Evolutionary conservation across 176 grass and related monocot genomes (phyloP).

Genomic region (Cymbopogon citratus): DNA sequence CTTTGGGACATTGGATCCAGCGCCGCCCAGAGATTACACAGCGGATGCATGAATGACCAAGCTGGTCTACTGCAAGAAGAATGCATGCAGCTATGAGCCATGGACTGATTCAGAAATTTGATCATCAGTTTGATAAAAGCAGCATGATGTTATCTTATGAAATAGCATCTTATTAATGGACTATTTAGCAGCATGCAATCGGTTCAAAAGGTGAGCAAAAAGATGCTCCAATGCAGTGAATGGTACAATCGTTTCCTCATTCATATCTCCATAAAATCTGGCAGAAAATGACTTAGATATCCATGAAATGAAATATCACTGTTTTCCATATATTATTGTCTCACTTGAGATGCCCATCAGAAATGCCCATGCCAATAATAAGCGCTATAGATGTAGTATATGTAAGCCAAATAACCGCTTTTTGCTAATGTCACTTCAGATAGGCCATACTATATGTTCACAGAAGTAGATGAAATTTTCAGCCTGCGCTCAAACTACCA

Average conservation of each 20-base stretch:
- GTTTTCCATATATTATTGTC: slow-evolving; percentile 14
- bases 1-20: slow-evolving; percentile 18
- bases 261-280: not conserved
- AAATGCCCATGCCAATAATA: not conserved
- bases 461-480: slow-evolving; percentile 29
- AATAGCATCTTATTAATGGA: slow-evolving; percentile 1
- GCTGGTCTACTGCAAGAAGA: slow-evolving; percentile 8
- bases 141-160: not conserved
- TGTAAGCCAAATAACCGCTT: slow-evolving; percentile 21
- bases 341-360: slow-evolving; percentile 1
- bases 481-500: slow-evolving; percentile 9
- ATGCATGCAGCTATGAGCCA: not conserved
- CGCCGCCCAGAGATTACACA: not conserved
- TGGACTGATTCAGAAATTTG: not conserved
- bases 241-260: not conserved
- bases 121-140: not conserved
- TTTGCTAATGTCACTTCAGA: slow-evolving; percentile 24
- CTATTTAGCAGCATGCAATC: not conserved
- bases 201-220: not conserved
- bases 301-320: slow-evolving; percentile 28
- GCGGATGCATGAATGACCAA: not conserved
- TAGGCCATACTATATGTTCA: slow-evolving; percentile 5
- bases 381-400: slow-evolving; percentile 9
- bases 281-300: slow-evolving; percentile 15
- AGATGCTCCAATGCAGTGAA: not conserved